These are phyloP conservation scores for Lepidopterella palustris DNA, from an alignment of 495 filamentous ascomycete species.

Conservation along the genomic window DNA sequence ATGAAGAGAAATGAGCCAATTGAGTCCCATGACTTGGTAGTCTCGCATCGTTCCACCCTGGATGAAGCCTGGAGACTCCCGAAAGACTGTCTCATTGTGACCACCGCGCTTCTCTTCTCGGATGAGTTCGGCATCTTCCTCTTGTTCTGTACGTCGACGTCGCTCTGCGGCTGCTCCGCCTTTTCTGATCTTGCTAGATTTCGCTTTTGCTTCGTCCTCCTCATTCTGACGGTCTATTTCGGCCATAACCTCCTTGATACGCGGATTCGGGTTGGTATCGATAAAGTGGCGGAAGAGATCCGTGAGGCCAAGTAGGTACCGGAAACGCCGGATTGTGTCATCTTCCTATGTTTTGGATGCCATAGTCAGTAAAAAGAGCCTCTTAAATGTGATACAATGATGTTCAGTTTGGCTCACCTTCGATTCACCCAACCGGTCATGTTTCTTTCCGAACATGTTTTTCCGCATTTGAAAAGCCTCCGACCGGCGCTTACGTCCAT, in stretches of 20 bases:
- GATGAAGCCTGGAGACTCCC: slow-evolving; percentile 84
- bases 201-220: slow-evolving; percentile 59
- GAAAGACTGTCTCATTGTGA: slow-evolving; percentile 79
- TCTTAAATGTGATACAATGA: slow-evolving; percentile 22
- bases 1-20: slow-evolving; percentile 97
- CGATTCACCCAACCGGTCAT: slow-evolving; percentile 77
- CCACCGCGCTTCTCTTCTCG: slow-evolving; percentile 85
- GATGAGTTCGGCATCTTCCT: slow-evolving; percentile 93
- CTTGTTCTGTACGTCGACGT: slow-evolving; percentile 85
- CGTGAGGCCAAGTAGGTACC: slow-evolving; percentile 90
- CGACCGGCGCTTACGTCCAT: slow-evolving; percentile 78
- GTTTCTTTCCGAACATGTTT: slow-evolving; percentile 90
- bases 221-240: slow-evolving; percentile 91
- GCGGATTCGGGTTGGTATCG: slow-evolving; percentile 88
- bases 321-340: slow-evolving; percentile 90
- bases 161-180: slow-evolving; percentile 79
- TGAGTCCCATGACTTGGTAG: slow-evolving; percentile 89
- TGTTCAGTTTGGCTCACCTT: slow-evolving; percentile 54
- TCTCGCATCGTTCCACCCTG: slow-evolving; percentile 86
- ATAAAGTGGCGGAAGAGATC: slow-evolving; percentile 99
- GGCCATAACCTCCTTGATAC: slow-evolving; percentile 81
- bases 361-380: neutral
- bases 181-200: slow-evolving; percentile 66
- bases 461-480: slow-evolving; percentile 82
- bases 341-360: slow-evolving; percentile 58